A percentile compares a stretch with the other conserved stretches of the same genome.
phyloP scores from a whole-genome alignment of 306 rosid species.

The Oemleria cerasiformis region DNA sequence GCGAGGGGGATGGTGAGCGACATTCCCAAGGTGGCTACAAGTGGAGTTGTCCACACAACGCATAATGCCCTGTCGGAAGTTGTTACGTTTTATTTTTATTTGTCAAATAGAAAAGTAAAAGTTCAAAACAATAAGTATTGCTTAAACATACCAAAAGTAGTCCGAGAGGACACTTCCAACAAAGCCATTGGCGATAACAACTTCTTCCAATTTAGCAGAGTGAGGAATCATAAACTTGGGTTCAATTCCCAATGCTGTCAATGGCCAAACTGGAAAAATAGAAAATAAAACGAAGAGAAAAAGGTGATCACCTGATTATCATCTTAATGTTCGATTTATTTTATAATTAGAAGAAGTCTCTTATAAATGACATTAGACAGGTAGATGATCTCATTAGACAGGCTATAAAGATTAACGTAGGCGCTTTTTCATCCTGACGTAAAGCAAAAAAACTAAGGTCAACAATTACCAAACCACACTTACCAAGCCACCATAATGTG shows the following conservation, averaged over 20 bases:
- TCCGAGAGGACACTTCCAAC: slow-evolving; percentile 95
- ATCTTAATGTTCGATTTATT: neutral
- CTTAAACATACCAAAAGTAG: slow-evolving; percentile 70
- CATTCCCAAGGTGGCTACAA: slow-evolving; percentile 98
- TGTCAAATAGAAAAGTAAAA: slow-evolving; percentile 19
- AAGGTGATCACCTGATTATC: neutral
- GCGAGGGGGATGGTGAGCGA: slow-evolving; percentile 99
- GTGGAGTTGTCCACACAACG: slow-evolving; percentile 98
- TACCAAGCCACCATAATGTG: slow-evolving; percentile 94
- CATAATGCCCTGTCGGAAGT: slow-evolving; percentile 67
- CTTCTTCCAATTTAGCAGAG: slow-evolving; percentile 73
- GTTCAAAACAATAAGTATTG: slow-evolving; percentile 16
- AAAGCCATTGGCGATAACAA: slow-evolving; percentile 89
- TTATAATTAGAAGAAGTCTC: too few species aligned
- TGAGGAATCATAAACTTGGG: slow-evolving; percentile 88
- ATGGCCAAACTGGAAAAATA: slow-evolving; percentile 74
- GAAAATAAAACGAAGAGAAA: slow-evolving; percentile 1
- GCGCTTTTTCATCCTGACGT: neutral
- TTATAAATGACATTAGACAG: too few species aligned
- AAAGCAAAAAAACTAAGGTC: neutral
- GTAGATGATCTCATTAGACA: too few species aligned
- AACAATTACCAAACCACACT: slow-evolving; percentile 25
- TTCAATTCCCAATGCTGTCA: slow-evolving; percentile 90
- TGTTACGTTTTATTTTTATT: neutral
- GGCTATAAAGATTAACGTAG: too few species aligned